Evolutionary conservation across 768 basidiomycete species (phyloP).

Genomic region (Calocera viscosa): DNA sequence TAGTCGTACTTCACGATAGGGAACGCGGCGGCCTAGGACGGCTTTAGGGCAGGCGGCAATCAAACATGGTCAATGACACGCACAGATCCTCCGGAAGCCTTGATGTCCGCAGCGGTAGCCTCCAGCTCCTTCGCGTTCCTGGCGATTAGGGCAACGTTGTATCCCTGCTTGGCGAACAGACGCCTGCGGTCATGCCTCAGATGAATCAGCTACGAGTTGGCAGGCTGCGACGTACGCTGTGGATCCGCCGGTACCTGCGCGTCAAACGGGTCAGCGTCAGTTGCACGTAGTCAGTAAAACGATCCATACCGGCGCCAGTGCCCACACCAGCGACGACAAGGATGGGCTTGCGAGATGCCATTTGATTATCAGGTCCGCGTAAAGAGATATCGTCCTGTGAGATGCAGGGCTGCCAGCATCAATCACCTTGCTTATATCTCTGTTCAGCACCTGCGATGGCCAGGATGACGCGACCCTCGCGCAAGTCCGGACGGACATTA

Average conservation of each 20-base stretch:
- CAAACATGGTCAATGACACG: constrained; percentile 11
- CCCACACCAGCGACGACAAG: constrained; percentile 48
- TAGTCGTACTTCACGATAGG: constrained; percentile 34
- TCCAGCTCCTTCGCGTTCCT: constrained; percentile 43
- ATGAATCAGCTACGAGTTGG: background rate
- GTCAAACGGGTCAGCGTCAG: constrained; percentile 4
- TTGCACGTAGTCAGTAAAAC: background rate
- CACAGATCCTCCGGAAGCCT: constrained; percentile 46
- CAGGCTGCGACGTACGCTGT: constrained; percentile 26
- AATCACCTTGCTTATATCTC: background rate
- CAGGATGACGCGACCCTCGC: constrained; percentile 4
- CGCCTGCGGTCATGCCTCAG: constrained; percentile 37
- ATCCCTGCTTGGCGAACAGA: constrained; percentile 37
- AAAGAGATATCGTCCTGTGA: background rate
- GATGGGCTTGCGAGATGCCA: constrained; percentile 26
- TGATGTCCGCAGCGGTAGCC: constrained; percentile 44
- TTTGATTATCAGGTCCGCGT: background rate
- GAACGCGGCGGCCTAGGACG: constrained; percentile 42
- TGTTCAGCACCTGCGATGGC: background rate
- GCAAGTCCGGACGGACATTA: background rate
- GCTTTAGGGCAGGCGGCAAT: background rate
- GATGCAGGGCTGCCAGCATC: background rate
- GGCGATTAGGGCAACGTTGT: constrained; percentile 54
- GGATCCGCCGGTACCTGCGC: constrained; percentile 31
- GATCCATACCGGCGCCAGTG: constrained; percentile 26